These are phyloP conservation scores for Blastobotrys buckinghamii DNA, from an alignment of 1,139 yeast genomes.

Conservation along the genomic window DNA sequence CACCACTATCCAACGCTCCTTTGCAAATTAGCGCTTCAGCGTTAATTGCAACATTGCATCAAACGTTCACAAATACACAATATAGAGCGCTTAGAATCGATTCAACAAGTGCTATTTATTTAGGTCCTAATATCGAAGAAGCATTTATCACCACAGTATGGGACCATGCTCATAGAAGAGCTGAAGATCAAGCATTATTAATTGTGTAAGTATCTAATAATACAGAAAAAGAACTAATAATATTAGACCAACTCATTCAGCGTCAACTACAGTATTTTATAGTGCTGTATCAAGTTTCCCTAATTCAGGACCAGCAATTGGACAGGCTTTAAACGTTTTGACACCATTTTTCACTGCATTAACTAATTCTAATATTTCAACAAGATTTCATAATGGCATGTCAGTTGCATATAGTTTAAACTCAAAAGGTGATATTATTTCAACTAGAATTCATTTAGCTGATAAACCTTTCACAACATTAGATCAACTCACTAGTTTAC, in stretches of 20 bases:
- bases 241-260: conserved; percentile 27
- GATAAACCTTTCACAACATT: conserved; percentile 29
- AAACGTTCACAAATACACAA: conserved; percentile 28
- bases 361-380: conserved; percentile 34
- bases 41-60: conserved; percentile 34
- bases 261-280: conserved; percentile 30
- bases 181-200: conserved; percentile 38
- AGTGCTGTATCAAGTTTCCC: conserved; percentile 33
- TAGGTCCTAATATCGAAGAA: conserved; percentile 33
- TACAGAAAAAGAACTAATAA: not conserved
- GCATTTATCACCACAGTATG: conserved; percentile 33
- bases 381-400: conserved; percentile 35
- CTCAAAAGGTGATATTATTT: conserved; percentile 31
- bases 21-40: conserved; percentile 33
- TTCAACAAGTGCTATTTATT: conserved; percentile 29
- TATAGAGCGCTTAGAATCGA: conserved; percentile 31
- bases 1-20: conserved; percentile 29
- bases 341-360: conserved; percentile 37
- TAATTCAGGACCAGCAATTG: conserved; percentile 31
- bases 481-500: conserved; percentile 32
- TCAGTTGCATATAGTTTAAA: conserved; percentile 30
- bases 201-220: conserved; percentile 25
- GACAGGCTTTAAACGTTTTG: conserved; percentile 34
- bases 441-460: conserved; percentile 31
- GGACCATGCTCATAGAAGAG: conserved; percentile 37